These are phyloP conservation scores for Rubroboletus pulcherrimus DNA, from an alignment of 768 basidiomycete species.

Conservation along the genomic window DNA sequence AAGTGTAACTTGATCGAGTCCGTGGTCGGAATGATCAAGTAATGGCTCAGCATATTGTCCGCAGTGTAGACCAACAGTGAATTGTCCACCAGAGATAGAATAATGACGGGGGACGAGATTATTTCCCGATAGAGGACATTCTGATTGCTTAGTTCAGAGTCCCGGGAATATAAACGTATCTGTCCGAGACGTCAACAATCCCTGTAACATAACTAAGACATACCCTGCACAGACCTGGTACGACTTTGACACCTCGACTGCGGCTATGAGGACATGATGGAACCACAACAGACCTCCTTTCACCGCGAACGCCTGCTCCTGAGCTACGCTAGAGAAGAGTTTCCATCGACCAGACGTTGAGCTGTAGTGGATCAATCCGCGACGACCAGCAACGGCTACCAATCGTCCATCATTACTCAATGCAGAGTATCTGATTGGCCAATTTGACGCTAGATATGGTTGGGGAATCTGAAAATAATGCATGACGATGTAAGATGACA, in stretches of 20 bases:
- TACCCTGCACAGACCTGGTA: conserved; percentile 54
- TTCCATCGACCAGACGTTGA: conserved; percentile 96
- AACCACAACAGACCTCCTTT: conserved; percentile 95
- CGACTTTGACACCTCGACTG: conserved; percentile 76
- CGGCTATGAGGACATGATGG: conserved; percentile 89
- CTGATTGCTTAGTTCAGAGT: conserved; percentile 78
- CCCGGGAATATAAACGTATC: conserved; percentile 93
- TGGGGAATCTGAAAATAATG: conserved; percentile 68
- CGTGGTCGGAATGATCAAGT: conserved; percentile 78
- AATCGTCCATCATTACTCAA: conserved; percentile 88
- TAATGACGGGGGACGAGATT: conserved; percentile 72
- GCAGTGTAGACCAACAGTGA: conserved; percentile 91
- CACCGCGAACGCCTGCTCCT: conserved; percentile 85
- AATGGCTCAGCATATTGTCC: conserved; percentile 93
- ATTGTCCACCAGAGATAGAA: conserved; percentile 90
- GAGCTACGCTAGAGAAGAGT: conserved; percentile 69
- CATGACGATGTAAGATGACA: background rate
- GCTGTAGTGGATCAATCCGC: conserved; percentile 92
- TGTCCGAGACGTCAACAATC: conserved; percentile 30
- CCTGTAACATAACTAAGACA: background rate
- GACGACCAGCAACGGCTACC: conserved; percentile 87
- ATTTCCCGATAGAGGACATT: conserved; percentile 81
- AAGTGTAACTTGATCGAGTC: conserved; percentile 82
- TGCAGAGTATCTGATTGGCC: conserved; percentile 91
- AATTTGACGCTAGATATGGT: conserved; percentile 83